Evolutionary conservation across 2,329 filamentous ascomycete species (phyloP).

Genomic region (Zymoseptoria tritici): DNA sequence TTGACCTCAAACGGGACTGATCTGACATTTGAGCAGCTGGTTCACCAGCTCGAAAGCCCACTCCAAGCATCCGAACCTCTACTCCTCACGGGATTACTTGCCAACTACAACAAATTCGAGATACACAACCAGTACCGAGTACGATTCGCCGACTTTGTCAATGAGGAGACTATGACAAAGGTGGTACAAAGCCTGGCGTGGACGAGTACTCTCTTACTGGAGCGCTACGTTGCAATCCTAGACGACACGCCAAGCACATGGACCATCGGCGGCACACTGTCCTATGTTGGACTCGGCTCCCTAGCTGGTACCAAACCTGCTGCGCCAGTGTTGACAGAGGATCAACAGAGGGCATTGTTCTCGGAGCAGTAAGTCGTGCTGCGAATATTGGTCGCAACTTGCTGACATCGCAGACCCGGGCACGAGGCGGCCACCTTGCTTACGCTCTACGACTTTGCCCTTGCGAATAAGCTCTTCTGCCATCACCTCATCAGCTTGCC

Average conservation of each 20-base stretch:
- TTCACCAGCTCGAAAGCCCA: conserved; percentile 67
- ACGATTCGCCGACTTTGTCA: conserved; percentile 89
- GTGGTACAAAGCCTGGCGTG: conserved; percentile 70
- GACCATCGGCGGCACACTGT: conserved; percentile 72
- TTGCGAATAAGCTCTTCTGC: conserved; percentile 93
- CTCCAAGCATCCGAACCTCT: conserved; percentile 62
- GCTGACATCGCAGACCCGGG: conserved; percentile 54
- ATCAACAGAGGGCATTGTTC: conserved; percentile 77
- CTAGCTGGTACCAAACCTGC: conserved; percentile 58
- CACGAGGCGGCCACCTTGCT: conserved; percentile 73
- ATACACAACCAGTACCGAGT: conserved; percentile 94
- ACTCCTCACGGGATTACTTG: conserved; percentile 73
- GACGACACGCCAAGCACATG: conserved; percentile 88
- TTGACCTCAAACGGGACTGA: neutral
- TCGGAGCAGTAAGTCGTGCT: conserved; percentile 57
- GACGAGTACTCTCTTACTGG: conserved; percentile 60
- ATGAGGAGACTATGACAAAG: conserved; percentile 76
- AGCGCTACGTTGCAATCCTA: conserved; percentile 75
- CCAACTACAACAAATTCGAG: conserved; percentile 99
- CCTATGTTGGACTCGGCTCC: conserved; percentile 73
- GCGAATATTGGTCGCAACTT: neutral
- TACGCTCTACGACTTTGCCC: conserved; percentile 84
- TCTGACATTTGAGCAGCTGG: conserved; percentile 48
- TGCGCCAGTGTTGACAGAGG: conserved; percentile 57
- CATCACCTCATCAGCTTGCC: conserved; percentile 62